These are phyloP conservation scores for Stramenopiles sp. DNA, from an alignment of 352 stramenopile genomes.

Conservation along the genomic window DNA sequence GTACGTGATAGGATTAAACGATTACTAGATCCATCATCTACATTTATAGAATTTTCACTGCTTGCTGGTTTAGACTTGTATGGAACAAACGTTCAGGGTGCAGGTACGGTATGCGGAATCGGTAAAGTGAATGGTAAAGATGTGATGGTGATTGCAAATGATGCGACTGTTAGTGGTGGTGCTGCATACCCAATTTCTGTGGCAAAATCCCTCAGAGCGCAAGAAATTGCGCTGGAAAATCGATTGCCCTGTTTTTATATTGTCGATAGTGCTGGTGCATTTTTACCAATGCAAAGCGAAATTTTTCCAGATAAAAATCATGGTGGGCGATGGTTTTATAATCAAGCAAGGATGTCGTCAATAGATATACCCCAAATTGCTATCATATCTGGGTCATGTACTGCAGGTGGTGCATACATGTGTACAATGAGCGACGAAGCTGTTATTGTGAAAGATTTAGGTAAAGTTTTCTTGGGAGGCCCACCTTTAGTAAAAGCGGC, in stretches of 20 bases:
- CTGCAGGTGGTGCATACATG: conserved; percentile 83
- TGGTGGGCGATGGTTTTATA: conserved; percentile 96
- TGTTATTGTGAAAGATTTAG: conserved; percentile 85
- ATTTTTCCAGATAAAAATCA: conserved; percentile 90
- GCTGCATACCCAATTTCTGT: conserved; percentile 96
- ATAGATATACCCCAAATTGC: conserved; percentile 83
- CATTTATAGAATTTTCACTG: background rate
- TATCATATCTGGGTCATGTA: conserved; percentile 91
- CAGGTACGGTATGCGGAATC: conserved; percentile 22
- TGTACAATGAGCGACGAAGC: conserved; percentile 93
- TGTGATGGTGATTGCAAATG: conserved; percentile 92
- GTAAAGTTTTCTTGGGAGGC: conserved; percentile 88
- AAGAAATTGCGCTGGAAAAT: conserved; percentile 88
- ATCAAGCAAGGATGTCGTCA: conserved; percentile 86
- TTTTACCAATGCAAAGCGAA: conserved; percentile 79
- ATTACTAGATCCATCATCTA: background rate
- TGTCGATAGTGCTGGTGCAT: conserved; percentile 71
- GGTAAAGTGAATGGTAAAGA: conserved; percentile 44
- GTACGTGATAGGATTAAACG: background rate
- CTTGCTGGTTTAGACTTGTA: background rate
- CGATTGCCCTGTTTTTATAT: conserved; percentile 88
- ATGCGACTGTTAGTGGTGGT: conserved; percentile 92
- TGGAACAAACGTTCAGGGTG: background rate
- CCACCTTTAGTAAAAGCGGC: conserved; percentile 91
- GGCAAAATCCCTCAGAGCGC: conserved; percentile 77